These are phyloP conservation scores for Blakeslea trispora DNA, from an alignment of 371 early-diverging fungal species.

Conservation along the genomic window DNA sequence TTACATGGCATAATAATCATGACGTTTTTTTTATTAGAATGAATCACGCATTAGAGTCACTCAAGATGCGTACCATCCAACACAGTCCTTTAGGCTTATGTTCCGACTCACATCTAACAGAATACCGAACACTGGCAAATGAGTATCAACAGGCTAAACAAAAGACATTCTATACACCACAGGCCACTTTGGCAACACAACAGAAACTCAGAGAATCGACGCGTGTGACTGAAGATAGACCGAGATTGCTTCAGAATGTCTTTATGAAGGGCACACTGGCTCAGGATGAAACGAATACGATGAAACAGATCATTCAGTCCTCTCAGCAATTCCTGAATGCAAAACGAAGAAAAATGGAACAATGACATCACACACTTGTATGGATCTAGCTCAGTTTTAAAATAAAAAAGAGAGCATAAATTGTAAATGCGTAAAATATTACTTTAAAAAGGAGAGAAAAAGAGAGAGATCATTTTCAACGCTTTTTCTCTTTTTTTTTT, in stretches of 20 bases:
- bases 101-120: background rate
- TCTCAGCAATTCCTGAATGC: constrained; percentile 13
- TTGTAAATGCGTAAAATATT: too few species aligned
- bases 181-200: constrained; percentile 18
- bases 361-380: background rate
- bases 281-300: constrained; percentile 14
- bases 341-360: constrained; percentile 9
- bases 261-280: constrained; percentile 6
- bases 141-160: constrained; percentile 11
- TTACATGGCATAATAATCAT: background rate
- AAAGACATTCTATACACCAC: constrained; percentile 18
- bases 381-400: too few species aligned
- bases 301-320: background rate
- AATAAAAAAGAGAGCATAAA: too few species aligned
- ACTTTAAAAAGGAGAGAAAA: too few species aligned
- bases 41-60: constrained; percentile 1
- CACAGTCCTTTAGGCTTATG: constrained; percentile 8
- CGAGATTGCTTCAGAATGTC: constrained; percentile 15
- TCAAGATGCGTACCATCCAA: background rate
- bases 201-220: constrained; percentile 8
- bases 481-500: constrained; percentile 6
- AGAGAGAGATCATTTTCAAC: too few species aligned
- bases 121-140: background rate
- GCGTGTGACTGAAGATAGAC: constrained; percentile 18
- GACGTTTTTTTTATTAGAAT: background rate